Conservation (phyloP, 345 rosid species). For the Gossypium herbaceum region DNA sequence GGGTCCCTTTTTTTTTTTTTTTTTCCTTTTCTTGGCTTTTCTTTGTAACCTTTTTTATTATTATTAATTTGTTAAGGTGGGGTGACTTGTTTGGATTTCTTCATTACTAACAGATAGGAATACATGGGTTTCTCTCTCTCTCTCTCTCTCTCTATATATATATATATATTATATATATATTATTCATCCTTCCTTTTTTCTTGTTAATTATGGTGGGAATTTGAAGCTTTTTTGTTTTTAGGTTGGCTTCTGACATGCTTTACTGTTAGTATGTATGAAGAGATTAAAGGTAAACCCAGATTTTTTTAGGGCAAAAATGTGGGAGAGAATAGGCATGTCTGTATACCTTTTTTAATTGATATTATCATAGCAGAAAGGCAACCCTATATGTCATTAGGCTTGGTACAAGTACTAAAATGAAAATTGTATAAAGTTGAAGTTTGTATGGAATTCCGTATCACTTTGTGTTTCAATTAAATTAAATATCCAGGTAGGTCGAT, state of each 20-base stretch:
- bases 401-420: constrained; percentile 13
- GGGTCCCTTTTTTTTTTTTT: constrained; percentile 19
- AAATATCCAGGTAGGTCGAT: too few species aligned
- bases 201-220: constrained; percentile 25
- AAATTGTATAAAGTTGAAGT: constrained; percentile 26
- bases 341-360: not conserved
- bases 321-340: too few species aligned
- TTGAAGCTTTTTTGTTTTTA: constrained; percentile 37
- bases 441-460: constrained; percentile 22
- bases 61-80: constrained; percentile 27
- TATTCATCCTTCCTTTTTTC: constrained; percentile 13
- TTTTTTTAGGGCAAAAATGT: constrained; percentile 18
- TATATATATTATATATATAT: too few species aligned
- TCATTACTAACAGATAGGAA: constrained; percentile 38
- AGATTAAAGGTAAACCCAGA: constrained; percentile 21
- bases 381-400: constrained; percentile 21
- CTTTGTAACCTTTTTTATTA: not conserved
- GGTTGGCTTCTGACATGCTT: constrained; percentile 35
- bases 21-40: constrained; percentile 18
- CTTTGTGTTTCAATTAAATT: too few species aligned
- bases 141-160: not conserved
- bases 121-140: constrained; percentile 23
- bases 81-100: constrained; percentile 42
- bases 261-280: constrained; percentile 3
- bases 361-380: constrained; percentile 13